Evolutionary conservation across 228 moss, liverwort and hornwort species (phyloP).

Genomic region (Sphagnum magellanicum): DNA sequence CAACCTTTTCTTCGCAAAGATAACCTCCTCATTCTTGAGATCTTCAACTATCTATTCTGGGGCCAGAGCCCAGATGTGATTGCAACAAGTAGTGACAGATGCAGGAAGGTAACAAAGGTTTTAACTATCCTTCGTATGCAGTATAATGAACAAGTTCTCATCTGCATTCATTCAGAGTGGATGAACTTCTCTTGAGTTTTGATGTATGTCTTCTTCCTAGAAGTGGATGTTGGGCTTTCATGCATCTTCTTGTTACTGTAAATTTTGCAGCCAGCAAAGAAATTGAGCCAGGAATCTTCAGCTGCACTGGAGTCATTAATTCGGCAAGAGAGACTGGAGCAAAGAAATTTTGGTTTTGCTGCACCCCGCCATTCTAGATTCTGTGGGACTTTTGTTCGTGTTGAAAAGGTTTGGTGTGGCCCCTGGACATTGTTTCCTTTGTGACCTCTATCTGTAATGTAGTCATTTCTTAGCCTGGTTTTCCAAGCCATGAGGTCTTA

Average conservation of each 20-base stretch:
- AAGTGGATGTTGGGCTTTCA: too few relatives aligned
- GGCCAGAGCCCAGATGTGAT: constrained; percentile 62
- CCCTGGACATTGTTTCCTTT: background rate
- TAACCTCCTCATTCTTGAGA: constrained; percentile 74
- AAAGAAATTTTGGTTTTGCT: constrained; percentile 21
- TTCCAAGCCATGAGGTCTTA: too few relatives aligned
- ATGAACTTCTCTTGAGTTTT: too few relatives aligned
- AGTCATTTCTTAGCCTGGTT: too few relatives aligned
- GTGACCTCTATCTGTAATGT: too few relatives aligned
- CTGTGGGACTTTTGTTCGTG: constrained; percentile 73
- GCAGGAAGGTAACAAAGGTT: constrained; percentile 33
- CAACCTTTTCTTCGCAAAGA: constrained; percentile 74
- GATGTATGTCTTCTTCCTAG: too few relatives aligned
- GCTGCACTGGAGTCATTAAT: constrained; percentile 42
- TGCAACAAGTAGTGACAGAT: constrained; percentile 36
- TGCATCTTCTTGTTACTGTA: too few relatives aligned
- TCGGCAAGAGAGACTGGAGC: constrained; percentile 48
- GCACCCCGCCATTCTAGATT: constrained; percentile 62
- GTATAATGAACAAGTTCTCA: too few relatives aligned
- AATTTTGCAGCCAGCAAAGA: constrained; percentile 14
- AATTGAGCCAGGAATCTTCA: constrained; percentile 29
- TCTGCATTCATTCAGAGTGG: too few relatives aligned
- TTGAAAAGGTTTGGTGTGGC: constrained; percentile 44
- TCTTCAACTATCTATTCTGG: constrained; percentile 54
- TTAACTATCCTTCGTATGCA: background rate